Percentiles rank a stretch among this genome's conserved stretches.
phyloP scores from a whole-genome alignment of 1,139 yeast genomes.

The Nakaseomyces nivariensis region DNA sequence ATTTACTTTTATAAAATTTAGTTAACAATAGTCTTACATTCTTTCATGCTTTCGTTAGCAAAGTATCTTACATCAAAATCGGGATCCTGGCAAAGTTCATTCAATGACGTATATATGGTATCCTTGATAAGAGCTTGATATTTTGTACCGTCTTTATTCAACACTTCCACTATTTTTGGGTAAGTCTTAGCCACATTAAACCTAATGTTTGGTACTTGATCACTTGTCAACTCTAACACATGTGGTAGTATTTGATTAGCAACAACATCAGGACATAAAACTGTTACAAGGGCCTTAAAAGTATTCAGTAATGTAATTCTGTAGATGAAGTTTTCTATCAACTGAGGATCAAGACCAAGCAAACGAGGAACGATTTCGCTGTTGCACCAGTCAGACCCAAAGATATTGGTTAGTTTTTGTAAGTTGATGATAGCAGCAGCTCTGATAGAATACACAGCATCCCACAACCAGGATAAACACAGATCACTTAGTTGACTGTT shows the following conservation, averaged over 20 bases:
- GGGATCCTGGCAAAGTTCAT: slow-evolving; percentile 54
- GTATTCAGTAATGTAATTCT: slow-evolving; percentile 88
- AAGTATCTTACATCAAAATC: slow-evolving; percentile 89
- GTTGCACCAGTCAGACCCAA: slow-evolving; percentile 93
- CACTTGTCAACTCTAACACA: slow-evolving; percentile 58
- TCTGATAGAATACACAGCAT: slow-evolving; percentile 90
- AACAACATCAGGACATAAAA: slow-evolving; percentile 47
- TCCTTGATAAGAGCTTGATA: slow-evolving; percentile 34
- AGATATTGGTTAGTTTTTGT: slow-evolving; percentile 68
- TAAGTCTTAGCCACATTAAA: slow-evolving; percentile 90
- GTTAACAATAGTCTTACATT: slow-evolving; percentile 16
- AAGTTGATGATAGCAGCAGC: slow-evolving; percentile 90
- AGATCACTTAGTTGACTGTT: slow-evolving; percentile 83
- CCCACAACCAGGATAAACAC: slow-evolving; percentile 98
- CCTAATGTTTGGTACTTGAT: slow-evolving; percentile 87
- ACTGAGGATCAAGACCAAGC: slow-evolving; percentile 39
- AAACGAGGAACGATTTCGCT: slow-evolving; percentile 72
- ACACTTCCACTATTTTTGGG: slow-evolving; percentile 46
- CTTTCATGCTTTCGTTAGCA: slow-evolving; percentile 51
- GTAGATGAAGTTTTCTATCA: slow-evolving; percentile 54
- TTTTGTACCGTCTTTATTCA: slow-evolving; percentile 28
- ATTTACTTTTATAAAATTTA: neutral
- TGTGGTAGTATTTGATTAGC: slow-evolving; percentile 68
- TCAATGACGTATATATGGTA: slow-evolving; percentile 55
- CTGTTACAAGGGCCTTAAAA: slow-evolving; percentile 67